A percentile compares a stretch with the other conserved stretches of the same genome.
Evolutionary conservation across 1,284 basidiomycete species (phyloP).

Genomic region (Rhodotorula sp.): DNA sequence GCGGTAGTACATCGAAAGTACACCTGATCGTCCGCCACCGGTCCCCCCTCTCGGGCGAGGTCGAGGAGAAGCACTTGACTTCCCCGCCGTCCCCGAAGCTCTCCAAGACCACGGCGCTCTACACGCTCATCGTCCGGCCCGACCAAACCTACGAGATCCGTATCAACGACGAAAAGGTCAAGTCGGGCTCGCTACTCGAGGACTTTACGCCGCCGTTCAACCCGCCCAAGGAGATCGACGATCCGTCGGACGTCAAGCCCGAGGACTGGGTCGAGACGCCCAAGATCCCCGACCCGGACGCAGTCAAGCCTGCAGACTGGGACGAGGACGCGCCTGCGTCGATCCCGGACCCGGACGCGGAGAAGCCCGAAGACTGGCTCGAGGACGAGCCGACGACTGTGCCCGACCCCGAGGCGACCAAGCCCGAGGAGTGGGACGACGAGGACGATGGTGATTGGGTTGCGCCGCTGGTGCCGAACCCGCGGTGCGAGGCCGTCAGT

Average conservation of each 20-base stretch:
- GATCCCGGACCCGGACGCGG: slow-evolving; percentile 80
- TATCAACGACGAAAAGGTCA: slow-evolving; percentile 82
- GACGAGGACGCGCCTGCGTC: slow-evolving; percentile 91
- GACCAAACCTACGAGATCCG: slow-evolving; percentile 92
- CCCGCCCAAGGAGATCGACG: slow-evolving; percentile 78
- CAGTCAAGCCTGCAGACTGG: slow-evolving; percentile 79
- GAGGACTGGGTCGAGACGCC: slow-evolving; percentile 85
- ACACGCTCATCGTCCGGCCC: slow-evolving; percentile 74
- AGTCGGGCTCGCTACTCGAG: slow-evolving; percentile 79
- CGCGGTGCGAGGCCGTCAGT: slow-evolving; percentile 71
- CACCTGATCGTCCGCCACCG: slow-evolving; percentile 98
- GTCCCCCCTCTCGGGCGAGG: slow-evolving; percentile 84
- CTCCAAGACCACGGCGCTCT: slow-evolving; percentile 80
- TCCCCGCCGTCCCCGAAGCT: slow-evolving; percentile 78
- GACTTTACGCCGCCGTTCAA: slow-evolving; percentile 93
- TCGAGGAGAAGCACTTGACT: slow-evolving; percentile 95
- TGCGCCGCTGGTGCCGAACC: slow-evolving; percentile 69
- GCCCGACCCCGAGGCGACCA: slow-evolving; percentile 85
- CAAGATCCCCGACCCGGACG: slow-evolving; percentile 58
- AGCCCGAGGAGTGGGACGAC: slow-evolving; percentile 99
- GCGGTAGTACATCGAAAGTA: slow-evolving; percentile 56
- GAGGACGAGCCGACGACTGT: slow-evolving; percentile 79
- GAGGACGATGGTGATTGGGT: slow-evolving; percentile 99
- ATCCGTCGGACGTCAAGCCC: slow-evolving; percentile 54
- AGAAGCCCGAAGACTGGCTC: slow-evolving; percentile 93